A percentile compares a stretch with the other conserved stretches of the same genome.
Conservation (phyloP, 495 filamentous ascomycete species). For the Venustampulla echinocandica region DNA sequence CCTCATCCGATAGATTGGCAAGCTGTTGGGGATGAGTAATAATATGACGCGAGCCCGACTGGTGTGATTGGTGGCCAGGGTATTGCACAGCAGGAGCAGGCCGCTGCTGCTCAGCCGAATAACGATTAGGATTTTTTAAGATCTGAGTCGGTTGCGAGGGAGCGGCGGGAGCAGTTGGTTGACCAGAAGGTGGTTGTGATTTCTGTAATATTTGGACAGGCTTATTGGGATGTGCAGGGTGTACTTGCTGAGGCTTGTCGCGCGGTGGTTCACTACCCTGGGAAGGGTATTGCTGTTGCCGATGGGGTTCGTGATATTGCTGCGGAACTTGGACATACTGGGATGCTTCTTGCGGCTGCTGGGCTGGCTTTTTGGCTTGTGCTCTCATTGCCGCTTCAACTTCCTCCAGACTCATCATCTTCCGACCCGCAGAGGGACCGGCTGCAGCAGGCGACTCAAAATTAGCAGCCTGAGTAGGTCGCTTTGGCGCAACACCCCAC, state of each 20-base stretch:
- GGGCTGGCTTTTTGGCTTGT: slow-evolving; percentile 47
- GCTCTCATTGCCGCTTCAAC: slow-evolving; percentile 88
- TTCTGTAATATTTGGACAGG: slow-evolving; percentile 51
- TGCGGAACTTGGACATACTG: slow-evolving; percentile 10
- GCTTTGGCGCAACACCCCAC: slow-evolving; percentile 70
- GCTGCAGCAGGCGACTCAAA: slow-evolving; percentile 19
- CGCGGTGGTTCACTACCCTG: slow-evolving; percentile 30
- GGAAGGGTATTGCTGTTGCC: slow-evolving; percentile 12
- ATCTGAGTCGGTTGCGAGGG: slow-evolving; percentile 34
- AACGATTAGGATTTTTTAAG: slow-evolving; percentile 33
- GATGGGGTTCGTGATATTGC: slow-evolving; percentile 20
- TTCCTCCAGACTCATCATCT: slow-evolving; percentile 94
- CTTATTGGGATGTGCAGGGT: slow-evolving; percentile 37
- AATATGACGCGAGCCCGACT: slow-evolving; percentile 20
- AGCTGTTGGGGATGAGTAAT: slow-evolving; percentile 68
- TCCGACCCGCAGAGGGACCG: slow-evolving; percentile 41
- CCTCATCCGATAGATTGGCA: slow-evolving; percentile 65
- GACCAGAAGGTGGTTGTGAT: slow-evolving; percentile 14
- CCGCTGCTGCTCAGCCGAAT: slow-evolving; percentile 25
- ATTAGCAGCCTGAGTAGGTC: slow-evolving; percentile 26
- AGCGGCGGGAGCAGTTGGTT: slow-evolving; percentile 6
- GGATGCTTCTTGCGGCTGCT: slow-evolving; percentile 14
- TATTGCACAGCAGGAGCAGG: slow-evolving; percentile 32
- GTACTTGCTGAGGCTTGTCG: slow-evolving; percentile 14
- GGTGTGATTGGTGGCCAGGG: slow-evolving; percentile 28